These are phyloP conservation scores for Stephanodiscus minutulus DNA, from an alignment of 108 stramenopile species.

Conservation along the genomic window DNA sequence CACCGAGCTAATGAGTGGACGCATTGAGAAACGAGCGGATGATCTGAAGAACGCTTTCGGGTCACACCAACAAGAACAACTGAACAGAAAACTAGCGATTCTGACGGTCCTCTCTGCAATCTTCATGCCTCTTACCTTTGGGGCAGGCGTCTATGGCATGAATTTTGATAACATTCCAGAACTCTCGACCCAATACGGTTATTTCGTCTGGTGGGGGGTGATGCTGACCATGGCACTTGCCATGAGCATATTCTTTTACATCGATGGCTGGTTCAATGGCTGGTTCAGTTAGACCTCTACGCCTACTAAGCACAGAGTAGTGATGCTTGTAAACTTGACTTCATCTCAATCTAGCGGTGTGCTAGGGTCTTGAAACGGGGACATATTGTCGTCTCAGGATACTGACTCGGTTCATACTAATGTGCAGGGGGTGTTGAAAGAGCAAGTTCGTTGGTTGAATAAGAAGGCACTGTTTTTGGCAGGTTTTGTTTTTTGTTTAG, in stretches of 20 bases:
- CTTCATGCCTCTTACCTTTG: slow-evolving; percentile 32
- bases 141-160: slow-evolving; percentile 37
- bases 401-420: too few relatives aligned
- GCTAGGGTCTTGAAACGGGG: too few relatives aligned
- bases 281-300: slow-evolving; percentile 13
- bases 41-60: slow-evolving; percentile 8
- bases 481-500: too few relatives aligned
- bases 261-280: slow-evolving; percentile 27
- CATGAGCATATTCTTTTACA: slow-evolving; percentile 19
- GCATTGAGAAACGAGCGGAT: slow-evolving; percentile 24
- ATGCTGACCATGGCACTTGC: slow-evolving; percentile 5
- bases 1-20: slow-evolving; percentile 19
- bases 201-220: neutral
- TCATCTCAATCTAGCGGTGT: too few relatives aligned
- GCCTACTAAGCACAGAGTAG: too few relatives aligned
- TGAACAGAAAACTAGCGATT: slow-evolving; percentile 25
- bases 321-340: too few relatives aligned
- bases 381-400: too few relatives aligned
- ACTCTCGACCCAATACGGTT: slow-evolving; percentile 16
- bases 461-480: too few relatives aligned
- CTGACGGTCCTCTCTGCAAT: slow-evolving; percentile 30
- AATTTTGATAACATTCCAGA: slow-evolving; percentile 38
- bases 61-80: slow-evolving; percentile 27
- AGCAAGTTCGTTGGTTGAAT: too few relatives aligned
- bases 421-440: too few relatives aligned